Evolutionary conservation across 1,284 basidiomycete genomes (phyloP).

Genomic region (Phellopilus nigrolimitatus): DNA sequence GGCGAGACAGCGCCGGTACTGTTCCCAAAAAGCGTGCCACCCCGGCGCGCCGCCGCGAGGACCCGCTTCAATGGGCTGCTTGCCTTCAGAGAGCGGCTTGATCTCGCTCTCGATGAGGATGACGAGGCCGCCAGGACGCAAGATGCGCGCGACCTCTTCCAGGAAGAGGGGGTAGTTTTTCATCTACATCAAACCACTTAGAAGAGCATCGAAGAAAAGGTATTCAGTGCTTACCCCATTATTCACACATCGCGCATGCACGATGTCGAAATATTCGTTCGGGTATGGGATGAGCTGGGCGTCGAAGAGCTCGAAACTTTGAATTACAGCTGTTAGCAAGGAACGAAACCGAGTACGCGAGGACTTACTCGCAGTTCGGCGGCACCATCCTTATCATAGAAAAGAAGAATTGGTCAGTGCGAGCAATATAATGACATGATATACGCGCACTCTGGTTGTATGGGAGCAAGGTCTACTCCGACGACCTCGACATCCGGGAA

Average conservation of each 20-base stretch:
- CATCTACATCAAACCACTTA: slow-evolving; percentile 39
- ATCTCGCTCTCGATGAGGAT: slow-evolving; percentile 58
- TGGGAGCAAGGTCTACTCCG: slow-evolving; percentile 64
- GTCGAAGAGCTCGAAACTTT: slow-evolving; percentile 64
- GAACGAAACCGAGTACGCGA: neutral
- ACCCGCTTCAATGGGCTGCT: slow-evolving; percentile 34
- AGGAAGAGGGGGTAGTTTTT: slow-evolving; percentile 55
- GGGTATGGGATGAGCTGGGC: slow-evolving; percentile 55
- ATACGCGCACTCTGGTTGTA: slow-evolving; percentile 53
- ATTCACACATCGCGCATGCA: slow-evolving; percentile 62
- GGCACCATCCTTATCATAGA: slow-evolving; percentile 48
- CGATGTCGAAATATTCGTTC: slow-evolving; percentile 54
- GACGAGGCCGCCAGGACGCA: slow-evolving; percentile 65
- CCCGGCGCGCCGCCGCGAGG: slow-evolving; percentile 41
- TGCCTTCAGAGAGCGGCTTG: slow-evolving; percentile 43
- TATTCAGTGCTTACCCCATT: slow-evolving; percentile 43
- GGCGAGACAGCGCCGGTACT: slow-evolving; percentile 47
- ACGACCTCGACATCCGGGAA: slow-evolving; percentile 61
- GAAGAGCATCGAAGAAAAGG: slow-evolving; percentile 17
- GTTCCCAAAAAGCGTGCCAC: slow-evolving; percentile 59
- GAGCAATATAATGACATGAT: slow-evolving; percentile 4
- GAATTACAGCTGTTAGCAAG: neutral
- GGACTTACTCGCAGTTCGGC: slow-evolving; percentile 58
- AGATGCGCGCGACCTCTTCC: slow-evolving; percentile 53
- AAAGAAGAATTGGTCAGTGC: slow-evolving; percentile 13